Conservation (phyloP, 2,329 filamentous ascomycete species). For the Calonectria ilicicola region DNA sequence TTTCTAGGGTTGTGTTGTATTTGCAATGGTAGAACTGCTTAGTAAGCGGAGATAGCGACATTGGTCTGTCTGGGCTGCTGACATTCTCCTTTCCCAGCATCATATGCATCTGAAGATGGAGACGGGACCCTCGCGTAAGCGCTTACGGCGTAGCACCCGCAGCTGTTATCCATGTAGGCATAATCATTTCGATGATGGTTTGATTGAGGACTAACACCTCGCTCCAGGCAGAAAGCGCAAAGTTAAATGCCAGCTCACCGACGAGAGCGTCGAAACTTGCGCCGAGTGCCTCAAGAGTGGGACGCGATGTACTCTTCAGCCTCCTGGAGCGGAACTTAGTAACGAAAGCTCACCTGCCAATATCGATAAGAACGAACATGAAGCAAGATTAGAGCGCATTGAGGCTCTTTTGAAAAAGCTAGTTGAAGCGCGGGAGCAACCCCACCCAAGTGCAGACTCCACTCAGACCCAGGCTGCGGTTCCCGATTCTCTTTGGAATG, state of each 20-base stretch:
- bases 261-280: slow-evolving; percentile 22
- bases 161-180: slow-evolving; percentile 27
- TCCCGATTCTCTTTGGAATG: slow-evolving; percentile 18
- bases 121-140: slow-evolving; percentile 21
- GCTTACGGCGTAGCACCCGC: slow-evolving; percentile 24
- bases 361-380: neutral
- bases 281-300: slow-evolving; percentile 27
- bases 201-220: neutral
- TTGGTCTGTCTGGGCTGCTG: neutral
- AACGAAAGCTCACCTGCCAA: neutral
- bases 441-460: neutral
- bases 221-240: slow-evolving; percentile 28
- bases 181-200: too few relatives aligned
- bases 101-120: slow-evolving; percentile 11
- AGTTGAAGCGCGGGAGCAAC: slow-evolving; percentile 22
- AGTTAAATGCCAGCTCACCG: slow-evolving; percentile 32
- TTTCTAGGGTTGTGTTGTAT: too few relatives aligned
- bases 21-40: too few relatives aligned
- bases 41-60: neutral
- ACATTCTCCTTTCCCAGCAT: neutral
- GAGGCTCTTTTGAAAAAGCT: slow-evolving; percentile 22
- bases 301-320: slow-evolving; percentile 21
- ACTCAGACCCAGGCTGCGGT: neutral
- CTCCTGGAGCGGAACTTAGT: neutral
- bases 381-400: slow-evolving; percentile 23